Evolutionary conservation across 108 stramenopile species (phyloP).

Genomic region (Nitzschia sp.): DNA sequence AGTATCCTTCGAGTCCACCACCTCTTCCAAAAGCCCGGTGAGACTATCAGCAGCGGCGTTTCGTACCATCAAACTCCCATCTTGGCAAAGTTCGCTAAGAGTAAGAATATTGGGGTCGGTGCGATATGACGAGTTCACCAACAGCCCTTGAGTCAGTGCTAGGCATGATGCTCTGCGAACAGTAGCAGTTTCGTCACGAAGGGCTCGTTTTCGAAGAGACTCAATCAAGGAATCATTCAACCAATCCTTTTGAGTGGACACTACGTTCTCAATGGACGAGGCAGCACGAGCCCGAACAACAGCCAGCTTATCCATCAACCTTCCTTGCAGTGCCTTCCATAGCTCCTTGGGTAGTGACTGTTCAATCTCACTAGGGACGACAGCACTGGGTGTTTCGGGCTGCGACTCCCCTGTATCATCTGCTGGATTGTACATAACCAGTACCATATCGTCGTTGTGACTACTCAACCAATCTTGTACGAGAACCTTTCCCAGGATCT

Average conservation of each 20-base stretch:
- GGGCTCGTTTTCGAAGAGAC: conserved; percentile 56
- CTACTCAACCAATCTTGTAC: conserved; percentile 51
- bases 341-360: conserved; percentile 39
- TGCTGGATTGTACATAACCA: background rate
- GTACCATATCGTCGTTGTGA: conserved; percentile 25
- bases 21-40: conserved; percentile 50
- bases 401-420: conserved; percentile 12
- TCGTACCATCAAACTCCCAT: conserved; percentile 62
- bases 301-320: conserved; percentile 68
- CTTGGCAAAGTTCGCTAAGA: conserved; percentile 63
- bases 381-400: background rate
- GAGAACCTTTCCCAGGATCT: conserved; percentile 62
- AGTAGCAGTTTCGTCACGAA: conserved; percentile 64
- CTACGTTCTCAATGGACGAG: conserved; percentile 46
- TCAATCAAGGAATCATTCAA: conserved; percentile 39
- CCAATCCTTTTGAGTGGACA: conserved; percentile 16
- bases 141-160: conserved; percentile 55
- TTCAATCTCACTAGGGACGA: background rate
- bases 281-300: conserved; percentile 75
- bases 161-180: conserved; percentile 66
- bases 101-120: conserved; percentile 56
- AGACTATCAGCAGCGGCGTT: conserved; percentile 75
- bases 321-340: conserved; percentile 55
- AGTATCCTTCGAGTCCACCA: conserved; percentile 16
- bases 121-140: conserved; percentile 33